Conservation (phyloP, 192 early-diverging fungal species). For the Mortierella antarctica region DNA sequence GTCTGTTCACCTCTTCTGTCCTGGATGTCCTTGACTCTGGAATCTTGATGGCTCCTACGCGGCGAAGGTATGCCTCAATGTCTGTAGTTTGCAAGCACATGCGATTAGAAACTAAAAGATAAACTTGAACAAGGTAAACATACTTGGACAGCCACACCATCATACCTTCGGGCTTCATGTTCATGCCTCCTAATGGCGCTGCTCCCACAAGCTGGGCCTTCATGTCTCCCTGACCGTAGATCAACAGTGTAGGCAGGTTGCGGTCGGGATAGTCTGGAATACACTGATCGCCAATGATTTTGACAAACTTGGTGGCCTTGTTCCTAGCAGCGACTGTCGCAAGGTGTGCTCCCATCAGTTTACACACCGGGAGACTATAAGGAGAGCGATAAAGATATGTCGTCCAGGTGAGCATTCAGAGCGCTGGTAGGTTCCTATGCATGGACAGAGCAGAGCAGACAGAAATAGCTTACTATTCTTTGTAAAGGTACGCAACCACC, state of each 20-base stretch:
- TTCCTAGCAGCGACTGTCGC: constrained; percentile 78
- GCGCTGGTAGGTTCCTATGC: background rate
- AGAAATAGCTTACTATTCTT: constrained; percentile 61
- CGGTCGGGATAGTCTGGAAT: constrained; percentile 95
- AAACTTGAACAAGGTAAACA: background rate
- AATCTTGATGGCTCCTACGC: constrained; percentile 50
- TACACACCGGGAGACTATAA: constrained; percentile 83
- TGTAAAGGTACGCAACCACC: constrained; percentile 74
- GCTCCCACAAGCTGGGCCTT: constrained; percentile 86
- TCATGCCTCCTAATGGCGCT: constrained; percentile 81
- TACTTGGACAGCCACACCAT: background rate
- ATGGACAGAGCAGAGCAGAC: background rate
- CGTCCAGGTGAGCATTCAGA: background rate
- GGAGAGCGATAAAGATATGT: constrained; percentile 56
- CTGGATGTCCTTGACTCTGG: constrained; percentile 36
- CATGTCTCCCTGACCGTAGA: constrained; percentile 92
- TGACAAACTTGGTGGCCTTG: constrained; percentile 92
- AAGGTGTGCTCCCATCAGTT: constrained; percentile 83
- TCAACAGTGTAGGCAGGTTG: constrained; percentile 88
- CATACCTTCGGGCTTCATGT: constrained; percentile 75
- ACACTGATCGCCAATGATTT: constrained; percentile 93
- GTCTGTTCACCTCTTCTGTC: constrained; percentile 33
- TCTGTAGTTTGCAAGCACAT: constrained; percentile 14
- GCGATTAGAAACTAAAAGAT: background rate
- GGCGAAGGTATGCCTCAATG: constrained; percentile 54